These are phyloP conservation scores for Phaeosphaeriaceae sp. DNA, from an alignment of 2,329 filamentous ascomycete species.

Conservation along the genomic window DNA sequence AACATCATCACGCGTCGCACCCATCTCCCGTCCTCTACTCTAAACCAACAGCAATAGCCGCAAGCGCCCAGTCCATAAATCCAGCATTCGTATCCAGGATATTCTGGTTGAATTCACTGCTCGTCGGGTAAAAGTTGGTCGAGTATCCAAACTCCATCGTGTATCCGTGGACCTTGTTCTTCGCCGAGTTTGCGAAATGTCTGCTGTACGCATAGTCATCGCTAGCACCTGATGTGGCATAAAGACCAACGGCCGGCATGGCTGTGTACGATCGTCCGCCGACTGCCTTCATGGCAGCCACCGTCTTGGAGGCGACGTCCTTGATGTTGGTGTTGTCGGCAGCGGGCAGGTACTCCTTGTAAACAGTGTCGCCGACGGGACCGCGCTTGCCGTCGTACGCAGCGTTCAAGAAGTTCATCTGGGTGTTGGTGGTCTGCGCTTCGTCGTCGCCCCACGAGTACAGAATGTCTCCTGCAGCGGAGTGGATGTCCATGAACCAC, in stretches of 20 bases:
- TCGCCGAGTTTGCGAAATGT: slow-evolving; percentile 41
- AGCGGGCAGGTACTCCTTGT: slow-evolving; percentile 51
- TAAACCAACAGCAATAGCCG: slow-evolving; percentile 42
- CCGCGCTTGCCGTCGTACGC: slow-evolving; percentile 62
- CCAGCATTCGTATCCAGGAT: slow-evolving; percentile 51
- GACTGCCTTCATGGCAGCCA: slow-evolving; percentile 47
- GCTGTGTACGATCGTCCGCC: slow-evolving; percentile 44
- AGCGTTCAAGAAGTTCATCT: slow-evolving; percentile 62
- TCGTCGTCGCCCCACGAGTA: slow-evolving; percentile 66
- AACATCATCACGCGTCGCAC: neutral
- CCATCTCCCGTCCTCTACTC: slow-evolving; percentile 9
- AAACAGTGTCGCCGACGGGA: slow-evolving; percentile 60
- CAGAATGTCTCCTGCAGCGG: slow-evolving; percentile 59
- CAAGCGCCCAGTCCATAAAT: slow-evolving; percentile 51
- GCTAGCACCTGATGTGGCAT: slow-evolving; percentile 47
- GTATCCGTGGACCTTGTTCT: slow-evolving; percentile 51
- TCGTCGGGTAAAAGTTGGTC: slow-evolving; percentile 51
- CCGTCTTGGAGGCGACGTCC: slow-evolving; percentile 41
- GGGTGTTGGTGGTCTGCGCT: slow-evolving; percentile 54
- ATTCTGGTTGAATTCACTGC: slow-evolving; percentile 50
- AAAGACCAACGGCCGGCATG: slow-evolving; percentile 46
- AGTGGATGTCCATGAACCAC: slow-evolving; percentile 68
- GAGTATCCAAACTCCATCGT: slow-evolving; percentile 50
- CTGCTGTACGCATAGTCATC: slow-evolving; percentile 51
- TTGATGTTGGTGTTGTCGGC: slow-evolving; percentile 44